Base-by-base conservation (phyloP, 192 early-diverging fungal species). In the Coemansia aciculifera region DNA sequence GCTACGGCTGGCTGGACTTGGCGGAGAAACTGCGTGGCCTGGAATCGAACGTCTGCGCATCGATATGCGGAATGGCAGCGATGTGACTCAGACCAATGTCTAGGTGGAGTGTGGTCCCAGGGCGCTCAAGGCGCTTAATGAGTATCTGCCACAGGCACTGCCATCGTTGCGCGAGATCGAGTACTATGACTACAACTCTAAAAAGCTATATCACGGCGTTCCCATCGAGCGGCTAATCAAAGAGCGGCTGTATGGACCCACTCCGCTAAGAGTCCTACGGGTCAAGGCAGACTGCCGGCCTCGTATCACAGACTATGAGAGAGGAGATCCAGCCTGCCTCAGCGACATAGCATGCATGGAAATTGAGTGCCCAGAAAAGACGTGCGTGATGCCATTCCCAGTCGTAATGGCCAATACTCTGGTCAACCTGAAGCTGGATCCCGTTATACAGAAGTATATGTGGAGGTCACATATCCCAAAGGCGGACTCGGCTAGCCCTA, bases 141-240 rank as follows among this genome's bases (percentile, higher is more conserved):
- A 31, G 31, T 5, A 11, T 8, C 62, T 69, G 9, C 32, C 57
- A 4, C 9, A 13, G 5, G 62, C 46, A 15, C 38, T 75, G 57
- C 73, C 73, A 2, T 19, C 39, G 2, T 19, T 75, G 63, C 57
- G 40, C 5, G 48, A 64, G 1, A 65, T 75, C 13, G 34, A 32
- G 1, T 69, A 57, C 21, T 24, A 32, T 1, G 63, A 65, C 7
- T 2, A 61, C 24, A 24, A 44, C 38, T 49, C 56, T 27, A 10
- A 11, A 6, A 2, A 38, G 12, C 36, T 27, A 3, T 65, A 75
- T 49, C 8, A 17, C 1, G 24, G 37, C 21, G 32, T 68, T 21
- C 44, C 44, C 2, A 37, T 69, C 0, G n/a, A 59, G 9, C 12
- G 5, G 36, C 44, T 74, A 62, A 56, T 74, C 1, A 46, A 51